Percentiles rank a stretch among this genome's conserved stretches.
Conservation (phyloP, 2,329 filamentous ascomycete species). For the Calonectria henricotiae region DNA sequence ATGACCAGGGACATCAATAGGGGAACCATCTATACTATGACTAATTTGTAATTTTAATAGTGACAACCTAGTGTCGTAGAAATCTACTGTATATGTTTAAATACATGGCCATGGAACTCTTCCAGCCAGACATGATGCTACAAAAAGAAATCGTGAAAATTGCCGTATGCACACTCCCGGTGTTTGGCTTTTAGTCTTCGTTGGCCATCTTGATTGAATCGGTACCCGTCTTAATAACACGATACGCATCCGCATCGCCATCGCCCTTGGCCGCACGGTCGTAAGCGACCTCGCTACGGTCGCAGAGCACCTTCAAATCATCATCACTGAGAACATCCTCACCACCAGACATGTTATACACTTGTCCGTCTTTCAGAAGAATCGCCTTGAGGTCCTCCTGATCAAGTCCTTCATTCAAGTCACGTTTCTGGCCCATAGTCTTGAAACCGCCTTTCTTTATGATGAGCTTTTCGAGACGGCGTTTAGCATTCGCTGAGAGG, state of each 20-base stretch:
- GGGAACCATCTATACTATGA: neutral
- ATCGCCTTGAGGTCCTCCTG: conserved; percentile 75
- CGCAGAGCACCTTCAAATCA: conserved; percentile 85
- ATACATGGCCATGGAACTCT: conserved; percentile 34
- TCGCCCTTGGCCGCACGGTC: conserved; percentile 84
- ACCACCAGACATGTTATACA: conserved; percentile 73
- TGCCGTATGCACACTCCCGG: neutral
- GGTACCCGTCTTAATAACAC: conserved; percentile 83
- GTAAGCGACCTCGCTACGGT: conserved; percentile 78
- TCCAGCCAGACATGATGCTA: conserved; percentile 29
- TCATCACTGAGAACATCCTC: conserved; percentile 80
- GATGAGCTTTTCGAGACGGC: conserved; percentile 92
- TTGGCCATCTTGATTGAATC: conserved; percentile 66
- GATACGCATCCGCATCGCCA: conserved; percentile 80
- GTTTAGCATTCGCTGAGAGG: conserved; percentile 91
- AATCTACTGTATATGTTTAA: conserved; percentile 2
- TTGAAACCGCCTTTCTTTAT: conserved; percentile 94
- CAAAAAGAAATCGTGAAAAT: conserved; percentile 2
- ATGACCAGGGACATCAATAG: neutral
- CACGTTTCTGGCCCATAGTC: conserved; percentile 76
- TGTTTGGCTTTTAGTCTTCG: conserved; percentile 39
- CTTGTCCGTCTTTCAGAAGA: conserved; percentile 80
- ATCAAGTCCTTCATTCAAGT: conserved; percentile 70
- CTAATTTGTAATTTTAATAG: neutral
- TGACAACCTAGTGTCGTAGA: neutral